These are phyloP conservation scores for Torulaspora pretoriensis DNA, from an alignment of 1,139 yeast genomes.

Conservation along the genomic window DNA sequence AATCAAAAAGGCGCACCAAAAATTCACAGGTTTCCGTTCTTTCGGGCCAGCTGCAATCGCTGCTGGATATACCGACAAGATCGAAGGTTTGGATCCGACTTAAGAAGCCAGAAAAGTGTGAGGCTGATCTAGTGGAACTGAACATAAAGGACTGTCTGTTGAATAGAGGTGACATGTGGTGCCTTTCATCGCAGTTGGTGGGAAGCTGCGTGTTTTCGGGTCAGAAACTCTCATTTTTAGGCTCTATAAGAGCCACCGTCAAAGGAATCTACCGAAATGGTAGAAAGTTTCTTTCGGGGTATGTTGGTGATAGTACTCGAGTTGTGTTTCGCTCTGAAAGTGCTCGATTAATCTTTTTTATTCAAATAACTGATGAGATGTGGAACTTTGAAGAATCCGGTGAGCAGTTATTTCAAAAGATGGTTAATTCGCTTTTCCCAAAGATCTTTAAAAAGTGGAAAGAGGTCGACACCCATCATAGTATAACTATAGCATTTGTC, in stretches of 20 bases:
- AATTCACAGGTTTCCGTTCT: slow-evolving; percentile 50
- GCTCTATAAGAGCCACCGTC: slow-evolving; percentile 59
- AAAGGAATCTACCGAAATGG: slow-evolving; percentile 71
- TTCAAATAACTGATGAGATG: slow-evolving; percentile 92
- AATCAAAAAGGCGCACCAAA: slow-evolving; percentile 34
- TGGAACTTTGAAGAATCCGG: slow-evolving; percentile 98
- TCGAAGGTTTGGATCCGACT: slow-evolving; percentile 56
- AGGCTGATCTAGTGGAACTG: slow-evolving; percentile 78
- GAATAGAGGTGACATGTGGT: slow-evolving; percentile 94
- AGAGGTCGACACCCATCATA: slow-evolving; percentile 79
- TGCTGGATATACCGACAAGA: slow-evolving; percentile 65
- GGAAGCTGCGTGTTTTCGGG: slow-evolving; percentile 63
- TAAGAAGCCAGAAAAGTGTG: slow-evolving; percentile 47
- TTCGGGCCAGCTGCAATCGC: slow-evolving; percentile 57
- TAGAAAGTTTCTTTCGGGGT: slow-evolving; percentile 56
- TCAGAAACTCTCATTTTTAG: slow-evolving; percentile 62
- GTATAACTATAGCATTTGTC: slow-evolving; percentile 85
- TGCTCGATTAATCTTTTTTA: slow-evolving; percentile 73
- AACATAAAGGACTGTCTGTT: slow-evolving; percentile 76
- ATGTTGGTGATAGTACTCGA: slow-evolving; percentile 69
- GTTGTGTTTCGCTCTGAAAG: slow-evolving; percentile 87
- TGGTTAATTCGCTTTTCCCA: slow-evolving; percentile 87
- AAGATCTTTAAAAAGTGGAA: slow-evolving; percentile 87
- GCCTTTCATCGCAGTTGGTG: slow-evolving; percentile 57
- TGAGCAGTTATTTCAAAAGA: slow-evolving; percentile 86